Evolutionary conservation across 495 filamentous ascomycete species (phyloP).

Genomic region (Penicillium ucsense): DNA sequence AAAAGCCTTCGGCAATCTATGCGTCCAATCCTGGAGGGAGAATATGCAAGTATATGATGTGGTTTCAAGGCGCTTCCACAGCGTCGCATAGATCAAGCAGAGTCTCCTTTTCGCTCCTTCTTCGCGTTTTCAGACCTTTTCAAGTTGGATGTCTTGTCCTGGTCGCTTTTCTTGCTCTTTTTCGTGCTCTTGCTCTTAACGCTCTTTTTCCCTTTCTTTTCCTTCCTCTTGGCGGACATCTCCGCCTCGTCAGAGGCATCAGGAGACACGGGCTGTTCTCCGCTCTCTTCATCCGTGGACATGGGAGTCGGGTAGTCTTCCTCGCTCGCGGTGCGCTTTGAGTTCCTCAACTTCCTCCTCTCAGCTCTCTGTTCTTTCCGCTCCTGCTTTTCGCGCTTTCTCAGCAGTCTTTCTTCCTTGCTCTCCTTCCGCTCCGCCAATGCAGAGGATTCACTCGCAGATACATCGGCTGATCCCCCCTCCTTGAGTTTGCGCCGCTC

Average conservation of each 20-base stretch:
- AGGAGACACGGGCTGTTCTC: constrained; percentile 3
- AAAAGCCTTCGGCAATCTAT: constrained; percentile 12
- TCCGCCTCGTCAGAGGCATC: constrained; percentile 11
- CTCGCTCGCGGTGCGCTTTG: constrained; percentile 13
- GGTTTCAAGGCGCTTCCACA: background rate
- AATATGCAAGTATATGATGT: background rate
- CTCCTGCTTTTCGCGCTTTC: constrained; percentile 16
- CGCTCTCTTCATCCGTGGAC: constrained; percentile 24
- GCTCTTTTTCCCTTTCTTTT: constrained; percentile 12
- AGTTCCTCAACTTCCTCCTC: constrained; percentile 20
- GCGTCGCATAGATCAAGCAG: constrained; percentile 6
- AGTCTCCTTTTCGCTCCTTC: constrained; percentile 23
- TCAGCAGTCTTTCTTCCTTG: constrained; percentile 17
- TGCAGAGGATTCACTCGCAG: constrained; percentile 6
- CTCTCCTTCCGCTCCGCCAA: constrained; percentile 17
- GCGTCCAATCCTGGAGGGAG: constrained; percentile 3
- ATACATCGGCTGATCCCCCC: constrained; percentile 12
- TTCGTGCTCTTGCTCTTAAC: constrained; percentile 12
- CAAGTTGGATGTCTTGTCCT: constrained; percentile 2
- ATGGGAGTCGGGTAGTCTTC: constrained; percentile 33
- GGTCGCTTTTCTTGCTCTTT: constrained; percentile 28
- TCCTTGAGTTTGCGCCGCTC: constrained; percentile 31
- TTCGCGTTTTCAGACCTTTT: constrained; percentile 27
- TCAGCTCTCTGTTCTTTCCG: constrained; percentile 18
- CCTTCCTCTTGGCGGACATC: constrained; percentile 17